Percentiles rank a stretch among this genome's conserved stretches.
These are phyloP conservation scores for Cicer cuneatum DNA, from an alignment of 306 rosid genomes.

Conservation along the genomic window DNA sequence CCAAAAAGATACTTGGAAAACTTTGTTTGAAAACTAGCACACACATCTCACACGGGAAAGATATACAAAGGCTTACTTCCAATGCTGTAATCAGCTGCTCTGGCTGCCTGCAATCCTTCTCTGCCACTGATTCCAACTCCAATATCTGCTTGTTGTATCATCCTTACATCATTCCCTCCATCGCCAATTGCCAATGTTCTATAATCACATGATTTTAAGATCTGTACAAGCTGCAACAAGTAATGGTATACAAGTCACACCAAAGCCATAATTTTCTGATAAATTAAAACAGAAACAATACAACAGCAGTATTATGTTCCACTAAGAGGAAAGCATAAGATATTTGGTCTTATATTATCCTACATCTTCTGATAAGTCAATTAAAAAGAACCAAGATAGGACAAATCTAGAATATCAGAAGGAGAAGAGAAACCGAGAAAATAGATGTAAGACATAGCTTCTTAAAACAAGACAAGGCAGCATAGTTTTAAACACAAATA, in stretches of 20 bases:
- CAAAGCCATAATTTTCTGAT: slow-evolving; percentile 27
- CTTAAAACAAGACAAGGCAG: slow-evolving; percentile 38
- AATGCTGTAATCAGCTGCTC: slow-evolving; percentile 97
- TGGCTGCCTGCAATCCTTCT: slow-evolving; percentile 99
- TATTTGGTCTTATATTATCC: background rate
- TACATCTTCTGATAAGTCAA: slow-evolving; percentile 11
- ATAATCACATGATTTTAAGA: slow-evolving; percentile 90
- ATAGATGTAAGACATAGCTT: slow-evolving; percentile 19
- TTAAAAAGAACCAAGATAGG: slow-evolving; percentile 32
- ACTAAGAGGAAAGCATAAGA: slow-evolving; percentile 30
- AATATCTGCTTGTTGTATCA: slow-evolving; percentile 98
- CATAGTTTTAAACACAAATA: slow-evolving; percentile 21
- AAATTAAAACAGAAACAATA: slow-evolving; percentile 35
- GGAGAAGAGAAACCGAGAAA: slow-evolving; percentile 31
- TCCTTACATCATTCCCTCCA: slow-evolving; percentile 99
- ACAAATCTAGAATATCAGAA: slow-evolving; percentile 30
- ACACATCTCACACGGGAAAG: slow-evolving; percentile 31
- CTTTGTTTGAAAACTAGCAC: slow-evolving; percentile 19
- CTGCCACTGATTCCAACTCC: slow-evolving; percentile 99
- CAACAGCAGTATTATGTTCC: slow-evolving; percentile 30
- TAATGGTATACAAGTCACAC: slow-evolving; percentile 41
- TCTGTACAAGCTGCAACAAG: slow-evolving; percentile 88
- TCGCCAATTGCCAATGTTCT: slow-evolving; percentile 97
- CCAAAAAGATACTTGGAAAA: slow-evolving; percentile 17
- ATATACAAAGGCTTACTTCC: slow-evolving; percentile 72